A percentile compares a stretch with the other conserved stretches of the same genome.
Conservation (phyloP, 78 protist genomes). For the Emiliania huxleyi region DNA sequence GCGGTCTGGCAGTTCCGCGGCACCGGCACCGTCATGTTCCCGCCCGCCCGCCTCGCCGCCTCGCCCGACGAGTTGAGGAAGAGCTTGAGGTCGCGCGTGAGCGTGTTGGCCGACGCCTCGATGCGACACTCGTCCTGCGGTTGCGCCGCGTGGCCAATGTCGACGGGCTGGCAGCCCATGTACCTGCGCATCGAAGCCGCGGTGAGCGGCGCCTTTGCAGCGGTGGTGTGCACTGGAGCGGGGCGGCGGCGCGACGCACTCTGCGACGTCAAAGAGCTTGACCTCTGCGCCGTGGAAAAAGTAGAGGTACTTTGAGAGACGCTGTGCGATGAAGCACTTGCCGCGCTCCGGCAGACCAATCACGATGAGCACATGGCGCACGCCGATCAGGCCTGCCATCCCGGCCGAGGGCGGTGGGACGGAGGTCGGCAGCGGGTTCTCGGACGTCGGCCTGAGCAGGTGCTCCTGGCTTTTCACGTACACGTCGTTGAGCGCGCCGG, state of each 20-base stretch:
- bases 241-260: neutral
- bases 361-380: neutral
- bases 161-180: neutral
- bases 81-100: neutral
- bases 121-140: neutral
- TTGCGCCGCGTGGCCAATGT: neutral
- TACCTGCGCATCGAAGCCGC: neutral
- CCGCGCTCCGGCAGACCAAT: conserved; percentile 2
- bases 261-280: neutral
- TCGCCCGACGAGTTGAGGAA: neutral
- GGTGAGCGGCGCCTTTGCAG: neutral
- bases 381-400: neutral
- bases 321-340: neutral
- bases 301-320: neutral
- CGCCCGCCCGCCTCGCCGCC: neutral
- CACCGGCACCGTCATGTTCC: neutral
- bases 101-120: neutral
- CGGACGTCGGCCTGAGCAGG: neutral
- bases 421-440: neutral
- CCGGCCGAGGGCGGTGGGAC: conserved; percentile 18
- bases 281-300: conserved; percentile 9
- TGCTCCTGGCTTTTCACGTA: neutral
- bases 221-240: no score
- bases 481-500: no score
- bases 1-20: neutral